Percentiles rank a stretch among this genome's conserved stretches.
Evolutionary conservation across 306 rosid genomes (phyloP).

Genomic region (Citrullus colocynthis): DNA sequence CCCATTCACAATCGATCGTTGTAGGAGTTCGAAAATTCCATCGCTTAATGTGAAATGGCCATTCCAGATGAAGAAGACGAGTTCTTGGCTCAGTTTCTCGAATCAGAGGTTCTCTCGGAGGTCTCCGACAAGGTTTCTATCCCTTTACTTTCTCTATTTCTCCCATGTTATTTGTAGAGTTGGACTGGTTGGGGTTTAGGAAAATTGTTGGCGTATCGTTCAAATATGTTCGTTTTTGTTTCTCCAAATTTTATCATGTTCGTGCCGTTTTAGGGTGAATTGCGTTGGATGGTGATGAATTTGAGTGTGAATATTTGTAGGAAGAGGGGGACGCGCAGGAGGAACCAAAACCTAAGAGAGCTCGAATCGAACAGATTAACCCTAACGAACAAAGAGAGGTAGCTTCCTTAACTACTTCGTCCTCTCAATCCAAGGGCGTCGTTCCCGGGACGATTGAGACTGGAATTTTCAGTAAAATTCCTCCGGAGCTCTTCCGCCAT

Average conservation of each 20-base stretch:
- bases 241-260: neutral
- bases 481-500: slow-evolving; percentile 67
- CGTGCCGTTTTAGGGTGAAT: neutral
- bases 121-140: slow-evolving; percentile 51
- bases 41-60: slow-evolving; percentile 20
- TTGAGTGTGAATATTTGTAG: slow-evolving; percentile 23
- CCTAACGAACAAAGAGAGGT: slow-evolving; percentile 7
- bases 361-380: slow-evolving; percentile 17
- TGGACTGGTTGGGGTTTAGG: neutral
- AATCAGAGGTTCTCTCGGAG: slow-evolving; percentile 71
- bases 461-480: slow-evolving; percentile 58
- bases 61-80: slow-evolving; percentile 73
- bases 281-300: neutral
- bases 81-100: slow-evolving; percentile 60
- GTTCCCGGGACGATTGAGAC: slow-evolving; percentile 42
- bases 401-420: slow-evolving; percentile 11
- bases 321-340: slow-evolving; percentile 32
- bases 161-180: neutral
- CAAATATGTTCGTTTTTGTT: neutral
- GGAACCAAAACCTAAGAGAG: slow-evolving; percentile 47
- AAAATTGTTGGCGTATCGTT: neutral
- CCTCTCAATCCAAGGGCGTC: slow-evolving; percentile 10
- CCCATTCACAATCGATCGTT: neutral
- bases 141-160: neutral
- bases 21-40: neutral